These are phyloP conservation scores for Chalciporus piperatoides DNA, from an alignment of 1,284 basidiomycete species.

Conservation along the genomic window DNA sequence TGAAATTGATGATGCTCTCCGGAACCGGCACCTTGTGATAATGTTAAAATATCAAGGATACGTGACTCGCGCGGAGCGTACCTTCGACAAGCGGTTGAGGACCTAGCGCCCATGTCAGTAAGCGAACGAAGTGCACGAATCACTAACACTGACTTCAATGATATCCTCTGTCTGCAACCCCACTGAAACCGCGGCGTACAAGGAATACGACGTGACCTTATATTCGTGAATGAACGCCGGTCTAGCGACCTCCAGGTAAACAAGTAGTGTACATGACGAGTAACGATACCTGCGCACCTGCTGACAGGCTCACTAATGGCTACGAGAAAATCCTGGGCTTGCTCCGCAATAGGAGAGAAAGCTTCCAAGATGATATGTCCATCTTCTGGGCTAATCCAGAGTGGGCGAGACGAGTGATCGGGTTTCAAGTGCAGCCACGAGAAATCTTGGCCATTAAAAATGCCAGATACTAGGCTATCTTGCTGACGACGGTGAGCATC, in stretches of 20 bases:
- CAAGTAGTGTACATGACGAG: conserved; percentile 28
- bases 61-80: conserved; percentile 30
- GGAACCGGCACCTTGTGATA: conserved; percentile 78
- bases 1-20: conserved; percentile 76
- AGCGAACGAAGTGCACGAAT: conserved; percentile 18
- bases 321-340: conserved; percentile 97
- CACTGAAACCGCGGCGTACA: conserved; percentile 98
- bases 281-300: conserved; percentile 58
- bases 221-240: conserved; percentile 99
- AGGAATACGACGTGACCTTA: conserved; percentile 95
- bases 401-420: conserved; percentile 85
- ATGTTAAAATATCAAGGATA: conserved; percentile 6
- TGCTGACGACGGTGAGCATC: conserved; percentile 64
- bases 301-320: conserved; percentile 99
- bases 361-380: conserved; percentile 95
- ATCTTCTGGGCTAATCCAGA: conserved; percentile 94
- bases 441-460: conserved; percentile 81
- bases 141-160: conserved; percentile 75
- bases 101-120: conserved; percentile 46
- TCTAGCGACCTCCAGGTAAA: conserved; percentile 45
- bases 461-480: conserved; percentile 69
- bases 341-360: conserved; percentile 94
- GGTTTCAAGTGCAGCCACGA: conserved; percentile 81
- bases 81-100: conserved; percentile 84
- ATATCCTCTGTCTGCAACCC: conserved; percentile 98